Evolutionary conservation across 2,329 filamentous ascomycete genomes (phyloP).

Genomic region (Curvularia sp.): DNA sequence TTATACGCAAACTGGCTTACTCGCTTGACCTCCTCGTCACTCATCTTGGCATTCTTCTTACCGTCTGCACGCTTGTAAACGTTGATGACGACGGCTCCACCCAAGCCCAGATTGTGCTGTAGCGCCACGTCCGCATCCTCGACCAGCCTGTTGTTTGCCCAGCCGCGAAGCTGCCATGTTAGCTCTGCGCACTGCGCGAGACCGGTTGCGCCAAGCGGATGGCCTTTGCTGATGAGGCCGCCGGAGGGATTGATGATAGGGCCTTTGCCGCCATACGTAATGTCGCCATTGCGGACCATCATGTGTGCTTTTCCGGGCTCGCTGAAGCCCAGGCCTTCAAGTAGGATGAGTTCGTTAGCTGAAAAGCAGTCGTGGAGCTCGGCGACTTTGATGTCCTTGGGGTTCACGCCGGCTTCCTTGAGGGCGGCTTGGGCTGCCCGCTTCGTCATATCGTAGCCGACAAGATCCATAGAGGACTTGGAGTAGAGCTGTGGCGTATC

Average conservation of each 20-base stretch:
- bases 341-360: slow-evolving; percentile 86
- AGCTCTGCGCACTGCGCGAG: slow-evolving; percentile 93
- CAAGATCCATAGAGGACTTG: slow-evolving; percentile 79
- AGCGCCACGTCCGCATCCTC: slow-evolving; percentile 73
- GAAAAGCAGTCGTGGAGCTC: slow-evolving; percentile 98
- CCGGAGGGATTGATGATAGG: slow-evolving; percentile 89
- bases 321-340: slow-evolving; percentile 81
- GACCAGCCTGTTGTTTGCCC: slow-evolving; percentile 86
- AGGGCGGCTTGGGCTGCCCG: slow-evolving; percentile 72
- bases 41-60: slow-evolving; percentile 65
- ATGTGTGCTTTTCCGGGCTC: slow-evolving; percentile 86
- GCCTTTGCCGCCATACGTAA: slow-evolving; percentile 80
- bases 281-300: slow-evolving; percentile 83
- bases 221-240: slow-evolving; percentile 92
- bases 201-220: slow-evolving; percentile 90
- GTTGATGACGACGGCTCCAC: slow-evolving; percentile 86
- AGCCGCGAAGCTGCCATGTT: slow-evolving; percentile 92
- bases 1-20: slow-evolving; percentile 81
- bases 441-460: slow-evolving; percentile 86
- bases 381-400: slow-evolving; percentile 78
- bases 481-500: slow-evolving; percentile 82
- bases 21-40: slow-evolving; percentile 69
- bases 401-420: slow-evolving; percentile 70
- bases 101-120: slow-evolving; percentile 92
- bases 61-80: slow-evolving; percentile 88